Conservation (phyloP, 345 rosid species). For the Balakata baccata region DNA sequence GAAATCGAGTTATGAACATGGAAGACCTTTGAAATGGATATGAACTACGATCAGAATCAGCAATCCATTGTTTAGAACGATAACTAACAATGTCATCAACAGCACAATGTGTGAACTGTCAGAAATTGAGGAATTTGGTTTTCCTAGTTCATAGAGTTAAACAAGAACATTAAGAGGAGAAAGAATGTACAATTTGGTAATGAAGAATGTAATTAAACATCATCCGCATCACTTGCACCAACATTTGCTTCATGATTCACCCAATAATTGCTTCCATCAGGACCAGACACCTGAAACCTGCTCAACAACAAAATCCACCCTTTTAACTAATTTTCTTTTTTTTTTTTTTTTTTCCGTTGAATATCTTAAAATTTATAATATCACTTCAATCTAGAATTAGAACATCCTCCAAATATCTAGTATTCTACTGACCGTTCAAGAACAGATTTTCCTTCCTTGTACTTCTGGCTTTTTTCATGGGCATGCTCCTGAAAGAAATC, state of each 20-base stretch:
- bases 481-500: slow-evolving; percentile 76
- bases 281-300: slow-evolving; percentile 89
- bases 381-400: slow-evolving; percentile 9
- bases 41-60: slow-evolving; percentile 20
- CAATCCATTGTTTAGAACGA: slow-evolving; percentile 26
- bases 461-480: slow-evolving; percentile 80
- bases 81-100: slow-evolving; percentile 20
- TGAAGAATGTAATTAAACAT: slow-evolving; percentile 41
- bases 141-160: slow-evolving; percentile 29
- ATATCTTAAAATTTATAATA: neutral
- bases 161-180: slow-evolving; percentile 14
- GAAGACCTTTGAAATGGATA: slow-evolving; percentile 8
- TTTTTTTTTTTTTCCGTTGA: neutral
- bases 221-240: slow-evolving; percentile 92
- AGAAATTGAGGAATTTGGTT: slow-evolving; percentile 18
- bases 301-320: slow-evolving; percentile 31
- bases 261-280: slow-evolving; percentile 87
- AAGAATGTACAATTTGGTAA: slow-evolving; percentile 49
- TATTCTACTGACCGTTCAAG: slow-evolving; percentile 72
- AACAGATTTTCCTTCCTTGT: slow-evolving; percentile 98
- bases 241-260: slow-evolving; percentile 60
- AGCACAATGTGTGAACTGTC: slow-evolving; percentile 17
- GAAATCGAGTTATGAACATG: slow-evolving; percentile 12
- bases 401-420: slow-evolving; percentile 9
- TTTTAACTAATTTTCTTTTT: neutral